These are phyloP conservation scores for Annulohypoxylon nitens DNA, from an alignment of 495 filamentous ascomycete genomes.

Conservation along the genomic window DNA sequence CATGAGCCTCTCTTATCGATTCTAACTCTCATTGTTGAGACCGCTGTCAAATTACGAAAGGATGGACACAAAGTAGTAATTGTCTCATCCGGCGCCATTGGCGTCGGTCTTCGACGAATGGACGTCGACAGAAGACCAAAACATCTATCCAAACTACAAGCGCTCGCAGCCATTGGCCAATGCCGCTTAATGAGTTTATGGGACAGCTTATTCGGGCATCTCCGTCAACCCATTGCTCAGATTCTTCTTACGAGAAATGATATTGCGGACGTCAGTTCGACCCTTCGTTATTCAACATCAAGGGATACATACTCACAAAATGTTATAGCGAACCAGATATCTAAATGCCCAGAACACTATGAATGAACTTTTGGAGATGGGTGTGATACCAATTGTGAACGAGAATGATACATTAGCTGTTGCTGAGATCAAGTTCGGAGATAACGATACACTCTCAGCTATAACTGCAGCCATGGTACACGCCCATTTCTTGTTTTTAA, in stretches of 20 bases:
- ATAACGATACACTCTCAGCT: conserved; percentile 96
- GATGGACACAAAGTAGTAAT: conserved; percentile 95
- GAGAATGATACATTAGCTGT: conserved; percentile 98
- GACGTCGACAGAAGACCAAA: conserved; percentile 90
- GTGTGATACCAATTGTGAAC: conserved; percentile 97
- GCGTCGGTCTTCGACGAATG: conserved; percentile 90
- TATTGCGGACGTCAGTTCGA: conserved; percentile 83
- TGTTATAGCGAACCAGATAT: conserved; percentile 84
- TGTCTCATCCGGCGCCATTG: conserved; percentile 97
- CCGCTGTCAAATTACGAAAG: conserved; percentile 82
- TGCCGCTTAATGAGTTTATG: conserved; percentile 95
- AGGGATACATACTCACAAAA: conserved; percentile 9
- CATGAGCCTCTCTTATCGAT: conserved; percentile 96
- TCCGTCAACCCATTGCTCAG: conserved; percentile 91
- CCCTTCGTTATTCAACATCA: background rate
- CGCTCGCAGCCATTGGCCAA: conserved; percentile 95
- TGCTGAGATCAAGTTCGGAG: conserved; percentile 98
- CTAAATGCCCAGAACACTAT: conserved; percentile 96
- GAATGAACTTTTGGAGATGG: conserved; percentile 89
- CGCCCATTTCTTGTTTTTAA: conserved; percentile 95
- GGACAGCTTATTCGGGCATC: conserved; percentile 90
- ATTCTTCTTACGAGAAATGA: conserved; percentile 96
- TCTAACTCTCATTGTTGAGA: conserved; percentile 90
- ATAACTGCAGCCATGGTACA: conserved; percentile 98
- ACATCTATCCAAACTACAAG: conserved; percentile 87